Percentiles rank a stretch among this genome's conserved stretches.
phyloP scores from a whole-genome alignment of 1,284 basidiomycete species.

The Cutaneotrichosporon dermatis region DNA sequence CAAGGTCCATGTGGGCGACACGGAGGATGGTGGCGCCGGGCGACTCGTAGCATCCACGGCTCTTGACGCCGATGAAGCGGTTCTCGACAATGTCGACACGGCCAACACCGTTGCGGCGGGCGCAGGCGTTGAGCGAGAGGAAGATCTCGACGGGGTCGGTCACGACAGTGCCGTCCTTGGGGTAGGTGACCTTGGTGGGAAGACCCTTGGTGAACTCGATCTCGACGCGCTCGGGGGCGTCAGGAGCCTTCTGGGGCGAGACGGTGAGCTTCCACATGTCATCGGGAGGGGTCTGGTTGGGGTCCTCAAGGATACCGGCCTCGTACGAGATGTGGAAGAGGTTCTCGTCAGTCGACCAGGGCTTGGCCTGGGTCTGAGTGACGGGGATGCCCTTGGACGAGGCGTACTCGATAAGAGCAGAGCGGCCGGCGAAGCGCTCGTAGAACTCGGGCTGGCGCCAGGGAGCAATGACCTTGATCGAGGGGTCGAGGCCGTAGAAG shows the following conservation, averaged over 20 bases:
- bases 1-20: conserved; percentile 90
- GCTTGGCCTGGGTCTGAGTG: conserved; percentile 90
- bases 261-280: conserved; percentile 99
- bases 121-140: conserved; percentile 84
- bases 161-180: conserved; percentile 54
- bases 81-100: conserved; percentile 99
- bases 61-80: conserved; percentile 98
- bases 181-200: conserved; percentile 70
- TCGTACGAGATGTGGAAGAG: conserved; percentile 99
- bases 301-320: conserved; percentile 97
- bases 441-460: conserved; percentile 98
- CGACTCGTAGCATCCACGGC: conserved; percentile 96
- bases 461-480: conserved; percentile 97
- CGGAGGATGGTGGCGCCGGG: conserved; percentile 95
- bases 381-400: conserved; percentile 87
- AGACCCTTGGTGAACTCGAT: conserved; percentile 85
- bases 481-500: conserved; percentile 96
- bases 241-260: conserved; percentile 76
- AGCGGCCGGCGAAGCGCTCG: conserved; percentile 91
- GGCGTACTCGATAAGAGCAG: conserved; percentile 87
- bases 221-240: conserved; percentile 70
- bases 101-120: conserved; percentile 90
- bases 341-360: conserved; percentile 99
- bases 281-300: conserved; percentile 83
- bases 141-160: conserved; percentile 97